A percentile compares a stretch with the other conserved stretches of the same genome.
Evolutionary conservation across 192 early-diverging fungal species (phyloP).

Genomic region (Dispira parvispora): DNA sequence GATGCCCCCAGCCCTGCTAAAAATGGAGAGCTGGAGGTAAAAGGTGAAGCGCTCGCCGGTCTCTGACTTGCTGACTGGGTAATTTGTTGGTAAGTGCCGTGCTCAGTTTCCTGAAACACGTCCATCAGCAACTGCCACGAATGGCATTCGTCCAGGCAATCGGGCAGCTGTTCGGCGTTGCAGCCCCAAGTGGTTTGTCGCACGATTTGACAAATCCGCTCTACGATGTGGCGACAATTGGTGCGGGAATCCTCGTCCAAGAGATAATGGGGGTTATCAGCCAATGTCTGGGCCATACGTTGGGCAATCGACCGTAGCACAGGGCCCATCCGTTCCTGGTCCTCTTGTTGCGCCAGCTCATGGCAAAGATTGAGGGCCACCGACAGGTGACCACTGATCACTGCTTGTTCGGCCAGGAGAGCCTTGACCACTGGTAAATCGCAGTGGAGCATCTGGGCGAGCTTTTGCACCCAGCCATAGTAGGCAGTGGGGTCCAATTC

Average conservation of each 20-base stretch:
- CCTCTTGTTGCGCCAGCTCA: background rate
- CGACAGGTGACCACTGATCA: conserved; percentile 27
- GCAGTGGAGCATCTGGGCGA: background rate
- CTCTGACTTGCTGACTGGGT: background rate
- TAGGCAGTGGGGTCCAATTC: too few species aligned
- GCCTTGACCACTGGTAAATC: conserved; percentile 20
- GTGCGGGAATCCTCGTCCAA: background rate
- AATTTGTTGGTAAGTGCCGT: conserved; percentile 11
- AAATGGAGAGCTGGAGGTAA: too few species aligned
- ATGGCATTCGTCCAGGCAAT: background rate
- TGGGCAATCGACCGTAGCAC: background rate
- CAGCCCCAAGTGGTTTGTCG: background rate
- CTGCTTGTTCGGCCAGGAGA: conserved; percentile 40
- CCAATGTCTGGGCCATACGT: background rate
- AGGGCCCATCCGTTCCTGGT: background rate
- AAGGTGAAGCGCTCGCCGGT: too few species aligned
- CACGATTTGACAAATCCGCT: background rate
- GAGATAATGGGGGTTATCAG: background rate
- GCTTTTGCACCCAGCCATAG: background rate
- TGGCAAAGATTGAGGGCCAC: background rate
- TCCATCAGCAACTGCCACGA: conserved; percentile 8
- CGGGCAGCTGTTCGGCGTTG: background rate
- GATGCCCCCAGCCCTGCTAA: too few species aligned
- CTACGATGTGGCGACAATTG: background rate
- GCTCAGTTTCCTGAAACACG: conserved; percentile 18